A percentile compares a stretch with the other conserved stretches of the same genome.
Evolutionary conservation across 306 rosid genomes (phyloP).

Genomic region (Inga oerstediana): DNA sequence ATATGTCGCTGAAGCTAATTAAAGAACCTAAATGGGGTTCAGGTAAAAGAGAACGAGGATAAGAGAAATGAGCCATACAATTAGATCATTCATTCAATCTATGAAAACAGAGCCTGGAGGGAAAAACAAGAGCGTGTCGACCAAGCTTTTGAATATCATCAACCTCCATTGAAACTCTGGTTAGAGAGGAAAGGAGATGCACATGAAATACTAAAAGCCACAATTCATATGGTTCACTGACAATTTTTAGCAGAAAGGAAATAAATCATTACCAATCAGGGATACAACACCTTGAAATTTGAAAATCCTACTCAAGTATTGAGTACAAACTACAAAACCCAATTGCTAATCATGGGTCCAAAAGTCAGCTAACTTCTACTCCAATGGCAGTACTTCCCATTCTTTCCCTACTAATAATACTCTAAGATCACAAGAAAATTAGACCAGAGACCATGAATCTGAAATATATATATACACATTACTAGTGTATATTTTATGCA

Average conservation of each 20-base stretch:
- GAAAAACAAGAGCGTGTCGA: background rate
- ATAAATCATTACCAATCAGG: conserved; percentile 29
- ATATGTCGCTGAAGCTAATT: background rate
- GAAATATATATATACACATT: conserved; percentile 41
- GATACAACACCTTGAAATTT: conserved; percentile 32
- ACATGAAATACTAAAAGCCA: background rate
- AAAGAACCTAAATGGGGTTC: background rate
- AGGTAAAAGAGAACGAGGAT: background rate
- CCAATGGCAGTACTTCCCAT: conserved; percentile 40
- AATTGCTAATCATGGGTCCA: conserved; percentile 38
- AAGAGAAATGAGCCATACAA: background rate
- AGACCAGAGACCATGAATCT: conserved; percentile 40
- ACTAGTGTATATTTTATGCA: conserved; percentile 18
- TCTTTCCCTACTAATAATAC: conserved; percentile 38
- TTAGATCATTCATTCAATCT: background rate
- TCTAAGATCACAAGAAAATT: conserved; percentile 44
- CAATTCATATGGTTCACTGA: conserved; percentile 20
- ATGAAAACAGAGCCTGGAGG: background rate
- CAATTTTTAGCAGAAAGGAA: conserved; percentile 17
- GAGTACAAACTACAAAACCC: conserved; percentile 43
- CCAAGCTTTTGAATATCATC: background rate
- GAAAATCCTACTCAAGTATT: conserved; percentile 44
- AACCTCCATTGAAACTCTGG: background rate
- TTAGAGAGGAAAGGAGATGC: background rate
- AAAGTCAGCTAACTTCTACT: conserved; percentile 53